Evolutionary conservation across 331 rosid genomes (phyloP), one percentile per base, ranked within the genome.

Genomic region (Quercus phellos): DNA sequence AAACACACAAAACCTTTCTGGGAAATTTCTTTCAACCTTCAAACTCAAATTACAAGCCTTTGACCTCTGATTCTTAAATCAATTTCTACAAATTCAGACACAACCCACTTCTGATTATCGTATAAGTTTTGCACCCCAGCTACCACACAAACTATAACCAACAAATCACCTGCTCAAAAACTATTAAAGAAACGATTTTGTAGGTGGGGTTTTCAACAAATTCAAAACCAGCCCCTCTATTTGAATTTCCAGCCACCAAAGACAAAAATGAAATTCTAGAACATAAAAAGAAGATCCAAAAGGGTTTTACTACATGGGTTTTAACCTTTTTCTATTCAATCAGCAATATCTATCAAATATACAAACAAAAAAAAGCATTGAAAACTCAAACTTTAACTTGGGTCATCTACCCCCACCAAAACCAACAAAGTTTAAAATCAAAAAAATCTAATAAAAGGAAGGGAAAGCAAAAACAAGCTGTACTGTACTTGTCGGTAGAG

Each of bases 361-460:
- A 46, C 63, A 46, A 11, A 59, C 61, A 51, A 61, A 63, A 16
- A 22, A 72, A 77, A 34, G 38, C 32, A 19, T 35, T n/a, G 18
- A 58, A 18, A 60, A 29, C 34, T 67, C 66, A 77, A 42, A 51
- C 73, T 14, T 19, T 42, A 66, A 56, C 32, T 46, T 81, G 32
- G 77, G 81, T 74, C 43, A 84, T 70, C 81, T 70, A 82, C 55
- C 77, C 79, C 70, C 77, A 75, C 34, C 55, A 75, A 38, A 50
- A 66, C 74, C 64, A 42, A 60, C 18, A 42, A 35, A 55, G 66
- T 22, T 8, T 19, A 2, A 30, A 11, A 5, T 35, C 4, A 4
- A 22, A 54, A 5, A 26, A 5, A 26, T 4, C 27, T 32, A 32
- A 18, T 7, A 51, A 46, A 43, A 42, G 66, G 38, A 76, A 73